Evolutionary conservation across 1,284 basidiomycete species (phyloP), one percentile per base, ranked within the genome.

Genomic region (Trichosporon faecale): DNA sequence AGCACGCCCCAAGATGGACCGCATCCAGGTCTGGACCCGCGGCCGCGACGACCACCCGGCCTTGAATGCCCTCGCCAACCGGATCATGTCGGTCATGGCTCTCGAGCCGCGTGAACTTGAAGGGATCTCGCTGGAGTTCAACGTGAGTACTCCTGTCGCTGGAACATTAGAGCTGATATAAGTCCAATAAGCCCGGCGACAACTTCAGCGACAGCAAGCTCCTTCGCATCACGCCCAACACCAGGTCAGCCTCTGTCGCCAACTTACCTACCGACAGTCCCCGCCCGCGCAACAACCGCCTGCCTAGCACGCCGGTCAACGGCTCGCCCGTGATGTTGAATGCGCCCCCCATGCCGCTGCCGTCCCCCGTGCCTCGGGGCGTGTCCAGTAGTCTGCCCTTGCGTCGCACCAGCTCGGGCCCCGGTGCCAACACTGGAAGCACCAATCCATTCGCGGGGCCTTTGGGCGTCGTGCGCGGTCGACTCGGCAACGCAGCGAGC

Each of bases 1-100:
- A 74, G 85, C 94, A 76, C 87, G 93, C 74, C 90, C 89, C 72
- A 93, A 94, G 82, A 90, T 94, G 63, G 93, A 96, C 81, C 86
- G 95, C 63, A 93, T 97, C 70, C 92, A 96, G 81, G 83, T 92
- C 29, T 98, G 95, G 95, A 91, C 91, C 61, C 86, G 94, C 71
- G 86, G 85, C 72, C 92, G 92, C 83, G 89, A 92, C 65, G 91
- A 95, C 76, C 88, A 93, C 1, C 92, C 94, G 77, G 87, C 86
- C 79, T 31, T 82, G 40, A 97, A 98, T 80, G 85, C 86, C 25
- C 90, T 97, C 69, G 95, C 92, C 25, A 89, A 88, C 84, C 90
- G 89, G 79, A 85, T 95, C 63, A 88, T 94, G 71, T 92, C 92
- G 78, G 80, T 91, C 14, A 85, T 95, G 75, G 75, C 40, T 2